Evolutionary conservation across 2,329 filamentous ascomycete species (phyloP).

Genomic region (Botrytis aclada): DNA sequence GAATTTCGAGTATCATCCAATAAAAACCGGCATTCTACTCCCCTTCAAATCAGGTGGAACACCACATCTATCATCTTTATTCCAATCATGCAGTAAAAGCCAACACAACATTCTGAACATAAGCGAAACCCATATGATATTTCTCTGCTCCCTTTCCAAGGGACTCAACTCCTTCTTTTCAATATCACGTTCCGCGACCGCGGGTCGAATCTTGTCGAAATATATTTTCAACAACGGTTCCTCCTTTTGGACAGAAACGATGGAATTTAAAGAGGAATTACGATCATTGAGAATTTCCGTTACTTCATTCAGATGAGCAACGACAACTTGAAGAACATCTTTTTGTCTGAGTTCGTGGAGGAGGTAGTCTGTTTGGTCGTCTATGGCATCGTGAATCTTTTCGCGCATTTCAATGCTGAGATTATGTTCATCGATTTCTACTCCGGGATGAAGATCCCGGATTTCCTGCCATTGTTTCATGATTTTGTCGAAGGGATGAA

Average conservation of each 20-base stretch:
- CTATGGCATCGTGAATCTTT: slow-evolving; percentile 33
- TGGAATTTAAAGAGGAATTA: slow-evolving; percentile 35
- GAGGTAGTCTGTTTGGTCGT: slow-evolving; percentile 29
- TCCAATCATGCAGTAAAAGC: slow-evolving; percentile 56
- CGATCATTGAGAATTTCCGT: slow-evolving; percentile 48
- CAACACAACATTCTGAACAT: slow-evolving; percentile 58
- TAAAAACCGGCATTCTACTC: slow-evolving; percentile 55
- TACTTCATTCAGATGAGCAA: slow-evolving; percentile 31
- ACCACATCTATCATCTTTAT: slow-evolving; percentile 52
- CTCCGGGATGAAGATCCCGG: not conserved
- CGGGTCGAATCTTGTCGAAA: slow-evolving; percentile 45
- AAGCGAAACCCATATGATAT: slow-evolving; percentile 53
- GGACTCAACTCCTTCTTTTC: slow-evolving; percentile 24
- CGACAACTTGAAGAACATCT: slow-evolving; percentile 30
- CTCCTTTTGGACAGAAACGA: slow-evolving; percentile 48
- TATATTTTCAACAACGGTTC: slow-evolving; percentile 52
- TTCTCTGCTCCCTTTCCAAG: slow-evolving; percentile 26
- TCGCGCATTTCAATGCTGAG: slow-evolving; percentile 30
- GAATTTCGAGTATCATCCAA: slow-evolving; percentile 39
- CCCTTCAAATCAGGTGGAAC: slow-evolving; percentile 53
- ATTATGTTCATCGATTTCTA: slow-evolving; percentile 21
- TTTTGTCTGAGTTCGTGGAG: slow-evolving; percentile 24
- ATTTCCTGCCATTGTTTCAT: slow-evolving; percentile 27
- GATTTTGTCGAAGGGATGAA: slow-evolving; percentile 22
- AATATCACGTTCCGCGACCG: slow-evolving; percentile 41